These are phyloP conservation scores for Lotus japonicus DNA, from an alignment of 306 rosid species.

Conservation along the genomic window DNA sequence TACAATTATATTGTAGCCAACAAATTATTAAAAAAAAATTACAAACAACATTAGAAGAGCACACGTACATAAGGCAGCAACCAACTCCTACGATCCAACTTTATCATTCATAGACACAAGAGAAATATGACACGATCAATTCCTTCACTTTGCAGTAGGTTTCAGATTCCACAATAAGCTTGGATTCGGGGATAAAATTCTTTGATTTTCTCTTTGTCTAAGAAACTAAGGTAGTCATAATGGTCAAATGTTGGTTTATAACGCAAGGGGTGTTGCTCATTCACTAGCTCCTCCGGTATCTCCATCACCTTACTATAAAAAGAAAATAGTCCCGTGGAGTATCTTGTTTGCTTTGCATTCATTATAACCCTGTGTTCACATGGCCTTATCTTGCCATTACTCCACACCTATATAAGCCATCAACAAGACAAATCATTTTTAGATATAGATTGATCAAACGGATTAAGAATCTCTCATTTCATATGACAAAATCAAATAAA, in stretches of 20 bases:
- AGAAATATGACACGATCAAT: too few relatives aligned
- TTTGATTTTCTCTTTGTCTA: conserved; percentile 6
- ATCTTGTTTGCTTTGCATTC: conserved; percentile 25
- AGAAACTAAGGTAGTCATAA: conserved; percentile 27
- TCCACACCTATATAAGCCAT: conserved; percentile 34
- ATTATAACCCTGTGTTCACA: conserved; percentile 36
- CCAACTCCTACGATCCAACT: too few relatives aligned
- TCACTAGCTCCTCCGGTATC: conserved; percentile 23
- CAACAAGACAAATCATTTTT: background rate
- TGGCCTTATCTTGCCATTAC: conserved; percentile 26
- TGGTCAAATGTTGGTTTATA: conserved; percentile 31
- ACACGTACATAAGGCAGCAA: too few relatives aligned
- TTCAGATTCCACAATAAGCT: conserved; percentile 28
- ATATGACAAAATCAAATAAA: too few relatives aligned
- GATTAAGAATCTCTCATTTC: too few relatives aligned
- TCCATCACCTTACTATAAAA: background rate
- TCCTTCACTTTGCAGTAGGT: background rate
- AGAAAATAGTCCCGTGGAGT: conserved; percentile 32
- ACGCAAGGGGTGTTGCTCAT: conserved; percentile 26
- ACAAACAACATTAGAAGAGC: too few relatives aligned
- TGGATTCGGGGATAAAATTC: background rate
- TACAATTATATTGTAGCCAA: too few relatives aligned
- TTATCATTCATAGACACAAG: too few relatives aligned
- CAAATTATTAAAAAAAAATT: too few relatives aligned
- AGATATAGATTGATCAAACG: too few relatives aligned